Conservation (phyloP, 129 eudicot genomes). For the Artemisia argyi region DNA sequence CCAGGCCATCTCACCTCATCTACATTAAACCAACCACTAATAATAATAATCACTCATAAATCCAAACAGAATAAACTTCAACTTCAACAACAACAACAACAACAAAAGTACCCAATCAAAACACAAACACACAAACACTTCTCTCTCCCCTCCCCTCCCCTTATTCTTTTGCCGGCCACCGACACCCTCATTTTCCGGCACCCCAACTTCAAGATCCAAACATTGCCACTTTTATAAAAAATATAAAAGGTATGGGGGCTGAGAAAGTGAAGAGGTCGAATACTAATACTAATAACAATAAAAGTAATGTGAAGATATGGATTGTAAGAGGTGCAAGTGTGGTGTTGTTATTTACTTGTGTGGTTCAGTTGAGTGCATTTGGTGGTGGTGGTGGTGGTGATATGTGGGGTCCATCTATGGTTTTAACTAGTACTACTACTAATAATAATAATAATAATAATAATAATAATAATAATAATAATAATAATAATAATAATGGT, state of each 20-base stretch:
- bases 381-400: conserved; percentile 51
- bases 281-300: not conserved
- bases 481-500: conserved; percentile 44
- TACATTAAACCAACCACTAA: not conserved
- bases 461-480: conserved; percentile 46
- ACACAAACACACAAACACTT: conserved; percentile 35
- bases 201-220: not conserved
- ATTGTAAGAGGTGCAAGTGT: conserved; percentile 69
- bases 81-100: not conserved
- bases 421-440: conserved; percentile 64
- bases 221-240: conserved; percentile 2
- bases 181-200: conserved; percentile 39
- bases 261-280: conserved; percentile 53
- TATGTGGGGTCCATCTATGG: conserved; percentile 60
- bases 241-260: conserved; percentile 27
- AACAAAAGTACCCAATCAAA: conserved; percentile 6
- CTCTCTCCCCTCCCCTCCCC: conserved; percentile 32
- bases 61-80: conserved; percentile 34
- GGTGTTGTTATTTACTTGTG: conserved; percentile 81
- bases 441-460: conserved; percentile 47
- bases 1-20: not conserved
- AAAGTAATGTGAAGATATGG: conserved; percentile 70
- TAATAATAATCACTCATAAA: conserved; percentile 8
- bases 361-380: conserved; percentile 75
- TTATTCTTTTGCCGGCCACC: conserved; percentile 38